These are phyloP conservation scores for Xylaria hypoxylon DNA, from an alignment of 2,329 filamentous ascomycete species.

Conservation along the genomic window DNA sequence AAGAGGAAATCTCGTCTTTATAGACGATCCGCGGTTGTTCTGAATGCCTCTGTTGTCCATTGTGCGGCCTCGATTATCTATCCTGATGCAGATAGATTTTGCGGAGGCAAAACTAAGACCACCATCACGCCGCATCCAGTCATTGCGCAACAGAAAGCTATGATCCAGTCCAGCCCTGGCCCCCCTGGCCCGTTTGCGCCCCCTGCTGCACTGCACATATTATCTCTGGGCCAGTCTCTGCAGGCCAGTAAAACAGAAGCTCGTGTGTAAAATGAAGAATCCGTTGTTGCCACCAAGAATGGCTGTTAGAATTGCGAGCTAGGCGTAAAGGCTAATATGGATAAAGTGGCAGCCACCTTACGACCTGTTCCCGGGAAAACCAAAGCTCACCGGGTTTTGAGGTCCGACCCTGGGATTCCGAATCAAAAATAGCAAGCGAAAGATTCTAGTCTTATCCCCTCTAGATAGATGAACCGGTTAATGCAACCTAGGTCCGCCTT, in stretches of 20 bases:
- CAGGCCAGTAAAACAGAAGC: constrained; percentile 8
- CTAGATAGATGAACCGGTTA: constrained; percentile 37
- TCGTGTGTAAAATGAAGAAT: constrained; percentile 11
- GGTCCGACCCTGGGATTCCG: constrained; percentile 35
- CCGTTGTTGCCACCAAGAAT: constrained; percentile 5
- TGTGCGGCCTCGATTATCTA: constrained; percentile 11
- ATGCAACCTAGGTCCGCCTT: constrained; percentile 37
- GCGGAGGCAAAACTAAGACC: constrained; percentile 27
- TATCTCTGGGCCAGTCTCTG: constrained; percentile 13
- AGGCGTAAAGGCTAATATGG: constrained; percentile 40
- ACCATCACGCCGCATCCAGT: constrained; percentile 11
- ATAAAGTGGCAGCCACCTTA: constrained; percentile 35
- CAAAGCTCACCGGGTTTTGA: constrained; percentile 16
- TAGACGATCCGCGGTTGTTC: constrained; percentile 23
- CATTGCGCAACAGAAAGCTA: constrained; percentile 13
- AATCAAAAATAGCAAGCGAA: constrained; percentile 40
- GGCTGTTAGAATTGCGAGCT: constrained; percentile 12
- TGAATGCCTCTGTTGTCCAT: constrained; percentile 12
- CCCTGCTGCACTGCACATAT: constrained; percentile 8
- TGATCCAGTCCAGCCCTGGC: constrained; percentile 30
- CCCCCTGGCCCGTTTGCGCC: constrained; percentile 11
- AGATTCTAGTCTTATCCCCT: constrained; percentile 30
- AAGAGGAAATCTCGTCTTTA: constrained; percentile 34
- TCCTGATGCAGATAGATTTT: constrained; percentile 11
- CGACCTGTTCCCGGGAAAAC: constrained; percentile 36